Evolutionary conservation across 441 rosid species (phyloP), one percentile per base, ranked within the genome.

Genomic region (Arabidopsis lyrata): DNA sequence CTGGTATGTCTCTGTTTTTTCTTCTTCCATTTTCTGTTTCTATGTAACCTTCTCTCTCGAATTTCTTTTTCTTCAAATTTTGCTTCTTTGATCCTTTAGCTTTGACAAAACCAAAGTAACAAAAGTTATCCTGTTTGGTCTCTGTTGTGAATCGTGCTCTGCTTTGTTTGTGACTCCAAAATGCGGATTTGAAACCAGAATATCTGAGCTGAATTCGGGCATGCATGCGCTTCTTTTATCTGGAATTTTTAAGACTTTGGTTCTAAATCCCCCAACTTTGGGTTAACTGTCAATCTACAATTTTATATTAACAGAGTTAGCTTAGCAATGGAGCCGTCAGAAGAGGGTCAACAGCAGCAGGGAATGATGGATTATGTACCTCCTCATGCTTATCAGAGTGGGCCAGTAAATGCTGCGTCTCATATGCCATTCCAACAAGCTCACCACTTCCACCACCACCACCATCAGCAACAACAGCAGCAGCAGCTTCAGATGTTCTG

Each of bases 401-500:
- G 81, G 2, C 83, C 91, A 39, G 69, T 90, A 44, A 88, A 83
- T 50, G 52, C 85, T 15, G 63, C 49, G 3, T 39, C 65, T 55
- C 90, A 85, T 39, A 82, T 87, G 63, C 81, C 88, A 7, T 88
- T 83, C 85, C 97, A 88, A 58, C 95, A 89, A 81, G 88, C 93
- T 47, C 90, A 86, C 63, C 96, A 90, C 56, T 87, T 87, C 66
- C 91, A 88, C 24, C 93, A 88, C 2, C 93, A 89, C 1, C 42
- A 29, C 5, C 31, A 29, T 64, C 95, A 87, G 54, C 93, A 90
- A 11, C 86, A 83, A 18, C 88, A 84, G 13, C 90, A 83, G 34
- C 91, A 91, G 68, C 96, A 88, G 61, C 97, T 93, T 69, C 91
- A 88, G 35, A 75, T 87, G 71, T 93, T 93, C 83, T 90, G 98